phyloP scores from a whole-genome alignment of 768 basidiomycete species.

The Leccinum uliginosum region DNA sequence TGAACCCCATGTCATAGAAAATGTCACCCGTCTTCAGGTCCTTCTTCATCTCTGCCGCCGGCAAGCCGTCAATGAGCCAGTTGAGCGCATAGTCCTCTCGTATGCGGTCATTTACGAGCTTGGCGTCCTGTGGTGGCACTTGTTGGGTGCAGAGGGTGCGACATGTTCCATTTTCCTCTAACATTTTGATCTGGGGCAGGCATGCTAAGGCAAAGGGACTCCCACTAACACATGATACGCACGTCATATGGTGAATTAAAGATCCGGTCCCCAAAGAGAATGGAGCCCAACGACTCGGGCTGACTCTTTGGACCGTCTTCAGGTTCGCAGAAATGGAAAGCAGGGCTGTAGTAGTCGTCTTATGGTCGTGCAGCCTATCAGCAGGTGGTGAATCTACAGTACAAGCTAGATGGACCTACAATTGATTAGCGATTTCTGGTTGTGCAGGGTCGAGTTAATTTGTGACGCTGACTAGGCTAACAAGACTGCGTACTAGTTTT shows the following conservation, averaged over 20 bases:
- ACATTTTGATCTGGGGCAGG: slow-evolving; percentile 68
- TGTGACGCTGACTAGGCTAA: neutral
- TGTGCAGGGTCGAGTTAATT: slow-evolving; percentile 4
- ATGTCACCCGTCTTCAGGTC: slow-evolving; percentile 76
- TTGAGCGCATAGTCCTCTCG: slow-evolving; percentile 90
- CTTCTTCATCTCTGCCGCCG: slow-evolving; percentile 87
- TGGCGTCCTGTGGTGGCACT: slow-evolving; percentile 68
- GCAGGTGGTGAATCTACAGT: neutral
- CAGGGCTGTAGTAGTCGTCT: slow-evolving; percentile 93
- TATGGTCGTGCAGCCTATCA: slow-evolving; percentile 7
- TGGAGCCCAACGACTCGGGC: slow-evolving; percentile 86
- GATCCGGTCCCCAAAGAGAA: slow-evolving; percentile 95
- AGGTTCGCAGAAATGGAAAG: slow-evolving; percentile 84
- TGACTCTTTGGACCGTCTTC: slow-evolving; percentile 64
- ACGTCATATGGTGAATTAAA: slow-evolving; percentile 88
- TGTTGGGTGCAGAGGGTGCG: slow-evolving; percentile 61
- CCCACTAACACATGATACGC: slow-evolving; percentile 22
- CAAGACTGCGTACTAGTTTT: slow-evolving; percentile 57
- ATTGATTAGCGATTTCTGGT: slow-evolving; percentile 86
- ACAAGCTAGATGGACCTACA: slow-evolving; percentile 40
- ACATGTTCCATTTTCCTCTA: slow-evolving; percentile 72
- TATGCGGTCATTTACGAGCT: slow-evolving; percentile 89
- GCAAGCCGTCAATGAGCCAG: slow-evolving; percentile 93
- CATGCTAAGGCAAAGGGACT: slow-evolving; percentile 6
- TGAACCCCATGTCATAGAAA: slow-evolving; percentile 94